Conservation (phyloP, 352 stramenopile species). For the Phytophthora fragariaefolia region DNA sequence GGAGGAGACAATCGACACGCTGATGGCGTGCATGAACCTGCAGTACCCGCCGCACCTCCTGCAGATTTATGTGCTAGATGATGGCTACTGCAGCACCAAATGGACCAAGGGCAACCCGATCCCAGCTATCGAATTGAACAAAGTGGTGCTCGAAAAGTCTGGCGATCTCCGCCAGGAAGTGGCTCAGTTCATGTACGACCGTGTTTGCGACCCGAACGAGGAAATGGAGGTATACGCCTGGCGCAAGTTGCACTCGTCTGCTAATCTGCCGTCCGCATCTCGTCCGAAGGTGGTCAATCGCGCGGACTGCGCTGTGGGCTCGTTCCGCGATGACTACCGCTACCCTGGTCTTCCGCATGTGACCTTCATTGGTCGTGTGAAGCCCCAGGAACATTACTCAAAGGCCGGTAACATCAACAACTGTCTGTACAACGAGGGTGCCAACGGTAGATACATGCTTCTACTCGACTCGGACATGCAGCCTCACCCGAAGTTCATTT, state of each 20-base stretch:
- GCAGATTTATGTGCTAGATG: constrained; percentile 87
- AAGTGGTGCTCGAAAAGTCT: constrained; percentile 75
- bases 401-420: constrained; percentile 94
- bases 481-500: constrained; percentile 84
- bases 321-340: constrained; percentile 87
- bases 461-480: constrained; percentile 90
- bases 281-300: constrained; percentile 79
- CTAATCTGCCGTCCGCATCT: constrained; percentile 75
- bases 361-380: constrained; percentile 81
- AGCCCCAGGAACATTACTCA: constrained; percentile 75
- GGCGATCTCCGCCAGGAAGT: constrained; percentile 86
- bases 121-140: constrained; percentile 78
- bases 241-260: constrained; percentile 86
- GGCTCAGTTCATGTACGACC: constrained; percentile 90
- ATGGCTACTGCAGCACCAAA: constrained; percentile 86
- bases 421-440: constrained; percentile 87
- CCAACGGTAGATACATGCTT: constrained; percentile 79
- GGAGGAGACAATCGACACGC: constrained; percentile 86
- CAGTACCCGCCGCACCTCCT: constrained; percentile 89
- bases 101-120: constrained; percentile 81
- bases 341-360: constrained; percentile 85
- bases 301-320: constrained; percentile 76
- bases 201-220: constrained; percentile 85
- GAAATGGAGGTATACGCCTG: constrained; percentile 90
- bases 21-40: constrained; percentile 89